A percentile compares a stretch with the other conserved stretches of the same genome.
Conservation (phyloP, 2,329 filamentous ascomycete species). For the Trichophyton rubrum region DNA sequence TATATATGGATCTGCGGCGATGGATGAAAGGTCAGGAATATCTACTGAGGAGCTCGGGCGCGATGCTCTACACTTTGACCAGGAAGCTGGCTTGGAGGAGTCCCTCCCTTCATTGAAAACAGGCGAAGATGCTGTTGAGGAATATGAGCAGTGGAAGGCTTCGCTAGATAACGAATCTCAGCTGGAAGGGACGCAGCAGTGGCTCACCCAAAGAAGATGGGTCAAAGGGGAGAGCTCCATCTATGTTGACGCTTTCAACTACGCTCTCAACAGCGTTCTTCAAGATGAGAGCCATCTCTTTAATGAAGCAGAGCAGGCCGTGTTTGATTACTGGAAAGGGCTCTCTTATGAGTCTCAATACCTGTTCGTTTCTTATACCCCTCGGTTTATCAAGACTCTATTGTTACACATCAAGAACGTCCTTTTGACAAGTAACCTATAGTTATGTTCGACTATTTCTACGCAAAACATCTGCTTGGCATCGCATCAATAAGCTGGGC, state of each 20-base stretch:
- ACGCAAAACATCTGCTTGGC: constrained; percentile 83
- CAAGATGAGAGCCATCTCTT: constrained; percentile 84
- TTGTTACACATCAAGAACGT: neutral
- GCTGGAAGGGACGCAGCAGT: constrained; percentile 28
- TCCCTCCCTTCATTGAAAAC: constrained; percentile 56
- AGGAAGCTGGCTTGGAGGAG: constrained; percentile 41
- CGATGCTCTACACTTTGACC: neutral
- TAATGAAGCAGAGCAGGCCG: constrained; percentile 58
- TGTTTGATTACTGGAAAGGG: constrained; percentile 64
- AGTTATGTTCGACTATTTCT: constrained; percentile 89
- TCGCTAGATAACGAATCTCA: constrained; percentile 41
- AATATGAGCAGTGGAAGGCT: constrained; percentile 50
- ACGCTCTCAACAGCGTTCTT: constrained; percentile 78
- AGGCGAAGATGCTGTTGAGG: constrained; percentile 60
- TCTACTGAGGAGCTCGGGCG: neutral
- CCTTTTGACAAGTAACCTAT: constrained; percentile 8
- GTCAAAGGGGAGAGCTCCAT: constrained; percentile 70
- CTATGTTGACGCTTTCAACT: constrained; percentile 93
- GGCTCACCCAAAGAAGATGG: constrained; percentile 46
- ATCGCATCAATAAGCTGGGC: constrained; percentile 62
- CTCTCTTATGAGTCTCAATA: constrained; percentile 81
- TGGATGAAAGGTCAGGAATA: neutral
- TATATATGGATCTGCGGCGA: neutral
- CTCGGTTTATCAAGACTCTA: neutral
- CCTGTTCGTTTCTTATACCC: constrained; percentile 45